Base-by-base conservation (phyloP, 2,329 filamentous ascomycete genomes). In the Balansia obtecta region DNA sequence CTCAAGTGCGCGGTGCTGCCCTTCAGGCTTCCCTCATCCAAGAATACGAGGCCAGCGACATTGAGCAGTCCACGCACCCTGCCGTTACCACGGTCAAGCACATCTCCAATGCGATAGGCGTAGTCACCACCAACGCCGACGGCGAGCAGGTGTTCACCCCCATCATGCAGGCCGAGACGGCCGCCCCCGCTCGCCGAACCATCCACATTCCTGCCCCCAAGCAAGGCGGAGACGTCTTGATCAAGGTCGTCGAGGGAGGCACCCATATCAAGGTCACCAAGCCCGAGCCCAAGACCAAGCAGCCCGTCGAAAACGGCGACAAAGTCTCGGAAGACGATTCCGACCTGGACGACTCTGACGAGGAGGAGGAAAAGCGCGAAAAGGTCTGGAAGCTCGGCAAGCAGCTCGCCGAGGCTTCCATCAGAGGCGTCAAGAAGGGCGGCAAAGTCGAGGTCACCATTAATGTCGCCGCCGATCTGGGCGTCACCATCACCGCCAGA, bases 11-110 rank as follows among this genome's bases (percentile, higher is more conserved):
- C 56, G 93, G 93, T 63, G 93, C 93, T 54, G 91, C 93, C 33
- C 88, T 98, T 60, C 93, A 98, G 72, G 93, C 93, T 38, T 94
- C 85, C 53, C 75, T 98, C 56, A 88, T 98, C 67, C 83, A 90
- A 68, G 91, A 95, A 68, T 98, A 95, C 69, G 93, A 98, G 61
- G 77, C 82, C 58, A 83, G 88, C 57, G 91, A 97, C 65, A 94
- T 98, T 59, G 87, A 94, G 66, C 90, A 96, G 76, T 95, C 88
- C 55, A 95, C 89, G 45, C 91, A 98, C 74, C 85, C 93, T 48
- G 88, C 89, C 64, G 89, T 98, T 56, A 96, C 91, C 34, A 91
- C 90, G 15, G 89, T 94, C 48, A 88, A 89, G 60, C 93, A 98
- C 73, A 83, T 95, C 55, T 76, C 81, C 60, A 86, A 90, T 64